Evolutionary conservation across 2,329 filamentous ascomycete species (phyloP), one percentile per base, ranked within the genome.

Genomic region (Phialocephala sp.): DNA sequence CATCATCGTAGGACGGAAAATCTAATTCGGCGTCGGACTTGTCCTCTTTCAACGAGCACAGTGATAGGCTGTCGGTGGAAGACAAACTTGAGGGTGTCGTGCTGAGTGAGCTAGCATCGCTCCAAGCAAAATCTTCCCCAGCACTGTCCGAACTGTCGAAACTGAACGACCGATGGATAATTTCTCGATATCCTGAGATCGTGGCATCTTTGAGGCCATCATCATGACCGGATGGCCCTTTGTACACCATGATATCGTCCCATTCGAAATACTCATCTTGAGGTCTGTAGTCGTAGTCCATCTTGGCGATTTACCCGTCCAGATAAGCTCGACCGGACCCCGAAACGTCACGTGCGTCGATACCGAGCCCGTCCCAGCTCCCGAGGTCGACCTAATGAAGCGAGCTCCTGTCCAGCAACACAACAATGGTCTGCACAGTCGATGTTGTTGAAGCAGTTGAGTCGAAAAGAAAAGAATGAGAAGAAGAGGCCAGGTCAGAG

Each of bases 1-100:
- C 45, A 54, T 47, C 57, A 41, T 61, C 60, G 50, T 66, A 66
- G 22, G 60, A 60, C 18, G 60, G 64, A 37, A 66, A 66, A 24
- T 60, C 41, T n/a, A 63, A 60, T 6, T 61, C 50, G 8, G 57
- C 36, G 36, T 60, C 56, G 22, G 56, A 24, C 60, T 60, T 63
- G 14, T 56, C 45, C 20, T 22, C 35, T 14, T 24, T 41, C 32
- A 57, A 41, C 18, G 55, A 22, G 55, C 55, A 22, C 55, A 57
- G 20, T 22, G 55, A 57, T 57, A 57, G 55, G 36, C 32, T 41
- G 32, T n/a, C 24, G 55, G 55, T 57, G n/a, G 36, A 37, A 36
- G 55, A 57, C 27, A 36, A 14, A 36, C 32, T 37, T 22, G 55
- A 37, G 32, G 32, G 32, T 36, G 36, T 41, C 20, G 55, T 41